A percentile compares a stretch with the other conserved stretches of the same genome.
These are phyloP conservation scores for Cutaneotrichosporon cyanovorans DNA, from an alignment of 1,284 basidiomycete genomes.

Conservation along the genomic window DNA sequence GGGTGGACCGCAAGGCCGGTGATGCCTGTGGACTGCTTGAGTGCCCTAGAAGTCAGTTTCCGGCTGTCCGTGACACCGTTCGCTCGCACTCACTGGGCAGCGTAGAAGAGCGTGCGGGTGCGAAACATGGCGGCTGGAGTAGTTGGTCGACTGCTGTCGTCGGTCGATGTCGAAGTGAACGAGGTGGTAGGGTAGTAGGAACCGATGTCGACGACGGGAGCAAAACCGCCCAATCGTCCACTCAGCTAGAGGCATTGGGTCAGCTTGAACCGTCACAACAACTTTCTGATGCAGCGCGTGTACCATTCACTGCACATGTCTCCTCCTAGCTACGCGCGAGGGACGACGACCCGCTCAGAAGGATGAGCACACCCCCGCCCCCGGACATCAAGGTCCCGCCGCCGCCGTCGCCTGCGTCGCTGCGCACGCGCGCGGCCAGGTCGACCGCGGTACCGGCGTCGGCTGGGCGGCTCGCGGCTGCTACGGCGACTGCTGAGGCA, in stretches of 20 bases:
- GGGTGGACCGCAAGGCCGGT: slow-evolving; percentile 51
- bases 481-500: too few species aligned
- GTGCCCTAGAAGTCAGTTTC: slow-evolving; percentile 26
- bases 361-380: slow-evolving; percentile 6
- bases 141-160: not conserved
- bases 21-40: slow-evolving; percentile 73
- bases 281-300: too few species aligned
- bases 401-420: slow-evolving; percentile 1
- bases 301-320: too few species aligned
- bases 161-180: not conserved
- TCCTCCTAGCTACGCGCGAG: too few species aligned
- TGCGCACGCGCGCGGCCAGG: not conserved
- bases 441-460: too few species aligned
- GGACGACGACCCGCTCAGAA: too few species aligned
- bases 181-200: not conserved
- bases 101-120: slow-evolving; percentile 58
- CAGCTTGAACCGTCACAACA: too few species aligned
- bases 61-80: too few species aligned
- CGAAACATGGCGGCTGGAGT: slow-evolving; percentile 57
- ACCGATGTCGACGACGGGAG: too few species aligned
- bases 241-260: not conserved
- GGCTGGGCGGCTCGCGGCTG: too few species aligned
- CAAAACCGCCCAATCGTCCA: not conserved
- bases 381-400: slow-evolving; percentile 6
- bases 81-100: slow-evolving; percentile 29